Evolutionary conservation across 306 rosid species (phyloP).

Genomic region (Medicago arabica): DNA sequence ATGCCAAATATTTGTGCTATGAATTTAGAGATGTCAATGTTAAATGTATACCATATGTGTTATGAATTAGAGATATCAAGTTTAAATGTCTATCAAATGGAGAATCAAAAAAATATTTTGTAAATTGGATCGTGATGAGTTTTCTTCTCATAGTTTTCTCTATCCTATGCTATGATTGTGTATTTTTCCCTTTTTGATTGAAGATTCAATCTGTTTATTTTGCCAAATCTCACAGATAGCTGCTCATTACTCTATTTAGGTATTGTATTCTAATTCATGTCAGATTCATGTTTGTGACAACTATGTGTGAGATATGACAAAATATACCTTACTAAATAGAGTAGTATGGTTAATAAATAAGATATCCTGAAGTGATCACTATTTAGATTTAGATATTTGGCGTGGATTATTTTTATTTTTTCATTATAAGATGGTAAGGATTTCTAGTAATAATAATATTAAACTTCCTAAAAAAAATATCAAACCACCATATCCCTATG

Average conservation of each 20-base stretch:
- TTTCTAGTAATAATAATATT: no score
- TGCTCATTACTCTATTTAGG: not conserved
- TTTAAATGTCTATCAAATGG: constrained; percentile 12
- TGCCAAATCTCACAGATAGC: not conserved
- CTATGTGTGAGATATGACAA: not conserved
- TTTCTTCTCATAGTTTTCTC: no score
- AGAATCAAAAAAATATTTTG: not conserved
- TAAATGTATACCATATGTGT: not conserved
- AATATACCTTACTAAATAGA: not conserved
- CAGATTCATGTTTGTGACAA: not conserved
- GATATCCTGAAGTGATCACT: not conserved
- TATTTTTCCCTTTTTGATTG: not conserved
- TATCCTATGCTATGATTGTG: not conserved
- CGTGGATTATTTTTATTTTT: no score
- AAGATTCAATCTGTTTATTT: not conserved
- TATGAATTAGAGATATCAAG: constrained; percentile 8
- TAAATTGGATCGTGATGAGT: not conserved
- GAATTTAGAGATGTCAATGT: constrained; percentile 7
- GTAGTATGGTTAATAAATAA: not conserved
- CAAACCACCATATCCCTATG: no score
- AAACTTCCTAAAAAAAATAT: no score
- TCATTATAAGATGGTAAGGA: no score
- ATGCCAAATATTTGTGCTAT: constrained; percentile 26
- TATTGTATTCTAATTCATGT: no score
- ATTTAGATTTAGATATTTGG: not conserved